A percentile compares a stretch with the other conserved stretches of the same genome.
Evolutionary conservation across 1,284 basidiomycete genomes (phyloP).

Genomic region (Inonotus obliquus): DNA sequence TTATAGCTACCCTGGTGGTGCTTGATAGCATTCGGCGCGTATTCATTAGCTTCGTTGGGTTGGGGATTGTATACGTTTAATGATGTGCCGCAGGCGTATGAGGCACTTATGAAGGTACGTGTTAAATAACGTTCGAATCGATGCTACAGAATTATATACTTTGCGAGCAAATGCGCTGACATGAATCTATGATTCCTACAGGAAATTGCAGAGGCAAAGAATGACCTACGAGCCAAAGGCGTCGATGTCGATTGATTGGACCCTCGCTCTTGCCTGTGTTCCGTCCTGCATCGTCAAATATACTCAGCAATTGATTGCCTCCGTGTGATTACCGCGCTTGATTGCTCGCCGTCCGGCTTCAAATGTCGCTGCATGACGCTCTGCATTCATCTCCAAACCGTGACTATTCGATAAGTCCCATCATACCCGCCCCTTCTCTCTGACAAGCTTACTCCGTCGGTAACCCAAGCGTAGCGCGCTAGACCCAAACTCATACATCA

Average conservation of each 20-base stretch:
- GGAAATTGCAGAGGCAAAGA: conserved; percentile 46
- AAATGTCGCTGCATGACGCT: too few relatives aligned
- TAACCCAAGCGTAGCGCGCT: conserved; percentile 17
- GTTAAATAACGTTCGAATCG: too few relatives aligned
- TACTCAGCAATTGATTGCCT: too few relatives aligned
- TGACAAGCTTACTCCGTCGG: conserved; percentile 7
- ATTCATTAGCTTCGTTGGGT: conserved; percentile 44
- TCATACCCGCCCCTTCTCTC: neutral
- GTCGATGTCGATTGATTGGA: conserved; percentile 40
- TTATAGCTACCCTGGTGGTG: conserved; percentile 49
- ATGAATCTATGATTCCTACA: conserved; percentile 13
- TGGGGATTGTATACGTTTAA: conserved; percentile 44
- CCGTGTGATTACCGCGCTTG: too few relatives aligned
- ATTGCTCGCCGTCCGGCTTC: too few relatives aligned
- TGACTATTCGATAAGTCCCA: too few relatives aligned
- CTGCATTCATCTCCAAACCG: too few relatives aligned
- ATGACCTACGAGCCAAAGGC: conserved; percentile 44
- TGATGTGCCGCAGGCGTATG: conserved; percentile 50
- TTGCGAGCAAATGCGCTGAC: neutral
- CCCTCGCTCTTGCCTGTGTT: too few relatives aligned
- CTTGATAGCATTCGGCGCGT: conserved; percentile 46
- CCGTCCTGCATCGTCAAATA: too few relatives aligned
- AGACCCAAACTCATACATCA: neutral
- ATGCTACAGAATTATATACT: too few relatives aligned
- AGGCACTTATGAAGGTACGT: conserved; percentile 40